Evolutionary conservation across 2,329 filamentous ascomycete genomes (phyloP), one percentile per base, ranked within the genome.

Genomic region (Colletotrichum brevisporum): DNA sequence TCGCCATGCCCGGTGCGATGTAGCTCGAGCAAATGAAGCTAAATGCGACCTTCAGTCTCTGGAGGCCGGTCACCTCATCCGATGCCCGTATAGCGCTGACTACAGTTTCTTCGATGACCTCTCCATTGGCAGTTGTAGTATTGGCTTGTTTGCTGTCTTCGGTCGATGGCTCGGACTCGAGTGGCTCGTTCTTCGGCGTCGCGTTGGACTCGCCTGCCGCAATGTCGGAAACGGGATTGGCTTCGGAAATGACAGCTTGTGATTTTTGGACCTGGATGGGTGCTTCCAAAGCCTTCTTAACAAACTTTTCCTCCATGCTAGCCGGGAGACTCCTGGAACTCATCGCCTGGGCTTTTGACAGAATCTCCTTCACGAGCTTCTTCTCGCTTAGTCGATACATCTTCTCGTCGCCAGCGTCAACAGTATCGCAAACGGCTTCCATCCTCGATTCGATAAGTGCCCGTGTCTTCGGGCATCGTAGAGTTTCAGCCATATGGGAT

Each of bases 281-380:
- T 5, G 90, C 88, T 73, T 96, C 92, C 5, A 99, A 83, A 2
- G 88, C 88, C 75, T 91, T 91, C 59, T 86, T 88, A 9, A 99
- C 89, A 74, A 97, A 97, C 50, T 89, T 91, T 54, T 96, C 92
- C 77, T 98, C 95, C 85, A 99, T 88, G 74, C 92, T 97, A 6
- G 84, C 81, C 2, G 96, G 94, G 10, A 98, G 81, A 0, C 90
- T 89, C 1, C 81, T 83, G 5, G 82, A 79, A n/a, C 86, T 84
- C 85, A 97, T 92, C 5, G 84, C 85, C 70, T 86, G 85, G 5
- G 94, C 94, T 79, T 98, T 98, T 18, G 80, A 76, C 6, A 95
- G 71, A 1, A 98, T 76, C 63, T 91, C 85, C 2, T 79, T 76
- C 6, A 92, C 75, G 1, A 98, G 86, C 76, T 94, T 97, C 13